Conservation (phyloP, 2,329 filamentous ascomycete genomes). For the Tolypocladium inflatum region DNA sequence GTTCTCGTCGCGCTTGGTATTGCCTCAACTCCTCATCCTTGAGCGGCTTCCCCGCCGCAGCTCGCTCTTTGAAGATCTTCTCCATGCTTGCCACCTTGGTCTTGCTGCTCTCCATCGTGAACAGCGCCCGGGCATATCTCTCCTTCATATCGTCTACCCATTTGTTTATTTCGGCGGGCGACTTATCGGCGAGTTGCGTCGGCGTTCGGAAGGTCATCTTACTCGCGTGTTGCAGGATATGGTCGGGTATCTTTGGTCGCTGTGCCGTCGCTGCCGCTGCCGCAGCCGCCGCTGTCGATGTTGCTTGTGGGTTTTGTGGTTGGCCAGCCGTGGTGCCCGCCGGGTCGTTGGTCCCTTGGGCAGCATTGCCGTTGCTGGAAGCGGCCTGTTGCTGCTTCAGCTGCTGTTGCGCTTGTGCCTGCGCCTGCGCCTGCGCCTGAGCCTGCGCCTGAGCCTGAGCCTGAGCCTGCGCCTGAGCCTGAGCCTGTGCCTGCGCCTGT, state of each 20-base stretch:
- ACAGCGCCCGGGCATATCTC: slow-evolving; percentile 36
- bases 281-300: not conserved
- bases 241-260: slow-evolving; percentile 27
- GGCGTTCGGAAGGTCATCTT: slow-evolving; percentile 38
- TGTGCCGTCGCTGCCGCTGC: slow-evolving; percentile 12
- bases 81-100: slow-evolving; percentile 32
- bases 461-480: slow-evolving; percentile 8
- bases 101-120: slow-evolving; percentile 38
- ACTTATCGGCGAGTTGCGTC: slow-evolving; percentile 29
- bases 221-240: slow-evolving; percentile 36
- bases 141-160: slow-evolving; percentile 39
- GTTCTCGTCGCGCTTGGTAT: slow-evolving; percentile 32
- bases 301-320: slow-evolving; percentile 8
- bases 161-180: slow-evolving; percentile 32
- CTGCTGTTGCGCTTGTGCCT: slow-evolving; percentile 3
- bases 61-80: slow-evolving; percentile 29
- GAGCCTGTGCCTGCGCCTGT: no score
- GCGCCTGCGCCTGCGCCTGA: slow-evolving; percentile 10
- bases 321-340: slow-evolving; percentile 6
- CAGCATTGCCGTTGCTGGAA: not conserved
- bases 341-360: slow-evolving; percentile 2
- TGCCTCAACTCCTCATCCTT: slow-evolving; percentile 37
- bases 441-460: slow-evolving; percentile 7
- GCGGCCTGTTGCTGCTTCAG: not conserved
- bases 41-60: slow-evolving; percentile 31